phyloP scores from a whole-genome alignment of 129 eudicot species.

The Pseudognaphalium luteoalbum region DNA sequence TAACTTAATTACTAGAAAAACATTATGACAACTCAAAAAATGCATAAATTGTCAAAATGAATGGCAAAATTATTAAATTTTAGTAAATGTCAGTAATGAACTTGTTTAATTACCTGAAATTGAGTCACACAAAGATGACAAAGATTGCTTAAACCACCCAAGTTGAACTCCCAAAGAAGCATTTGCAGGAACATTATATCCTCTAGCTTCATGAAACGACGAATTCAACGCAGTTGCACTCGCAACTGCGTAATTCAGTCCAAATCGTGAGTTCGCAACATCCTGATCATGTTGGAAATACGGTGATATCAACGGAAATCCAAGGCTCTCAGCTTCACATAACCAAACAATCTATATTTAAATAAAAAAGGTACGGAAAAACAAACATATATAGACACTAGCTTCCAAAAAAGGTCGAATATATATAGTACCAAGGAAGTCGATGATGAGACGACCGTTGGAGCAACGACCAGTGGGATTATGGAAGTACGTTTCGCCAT shows the following conservation, averaged over 20 bases:
- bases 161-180: constrained; percentile 15
- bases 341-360: neutral
- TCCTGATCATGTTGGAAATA: constrained; percentile 17
- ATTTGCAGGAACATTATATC: neutral
- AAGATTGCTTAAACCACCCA: constrained; percentile 20
- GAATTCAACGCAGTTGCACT: constrained; percentile 11
- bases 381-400: neutral
- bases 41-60: too few relatives aligned
- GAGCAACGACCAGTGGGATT: constrained; percentile 49
- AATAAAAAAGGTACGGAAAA: neutral
- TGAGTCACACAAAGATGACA: neutral
- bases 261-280: neutral
- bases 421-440: constrained; percentile 42
- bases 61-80: too few relatives aligned
- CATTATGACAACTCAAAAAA: too few relatives aligned
- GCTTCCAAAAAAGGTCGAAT: neutral
- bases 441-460: constrained; percentile 54
- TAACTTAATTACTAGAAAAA: too few relatives aligned
- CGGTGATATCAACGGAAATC: constrained; percentile 32
- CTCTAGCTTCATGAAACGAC: constrained; percentile 19
- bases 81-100: too few relatives aligned
- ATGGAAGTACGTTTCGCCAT: constrained; percentile 48
- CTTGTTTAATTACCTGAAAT: too few relatives aligned
- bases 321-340: constrained; percentile 29
- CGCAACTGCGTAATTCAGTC: constrained; percentile 16